phyloP scores from a whole-genome alignment of 1,284 basidiomycete genomes.

The Leccinum pseudoinsigne region DNA sequence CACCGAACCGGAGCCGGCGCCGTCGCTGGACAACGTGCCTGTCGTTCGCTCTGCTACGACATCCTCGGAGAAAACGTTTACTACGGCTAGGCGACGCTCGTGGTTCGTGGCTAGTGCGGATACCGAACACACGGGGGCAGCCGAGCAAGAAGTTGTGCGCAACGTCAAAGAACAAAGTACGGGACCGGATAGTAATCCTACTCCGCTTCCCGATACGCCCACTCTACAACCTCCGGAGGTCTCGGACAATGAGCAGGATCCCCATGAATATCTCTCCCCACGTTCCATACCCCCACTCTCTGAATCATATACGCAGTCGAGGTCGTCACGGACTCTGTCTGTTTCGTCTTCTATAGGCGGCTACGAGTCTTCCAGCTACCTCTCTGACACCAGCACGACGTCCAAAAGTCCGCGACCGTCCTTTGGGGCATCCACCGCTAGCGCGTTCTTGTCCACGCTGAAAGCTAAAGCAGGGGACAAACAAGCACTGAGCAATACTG shows the following conservation, averaged over 20 bases:
- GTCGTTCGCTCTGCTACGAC: conserved; percentile 16
- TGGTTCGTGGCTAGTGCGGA: conserved; percentile 37
- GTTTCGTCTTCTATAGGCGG: conserved; percentile 32
- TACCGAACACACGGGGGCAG: conserved; percentile 31
- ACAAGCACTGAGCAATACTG: conserved; percentile 76
- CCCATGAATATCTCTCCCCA: conserved; percentile 18
- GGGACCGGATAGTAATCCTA: conserved; percentile 18
- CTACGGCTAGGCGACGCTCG: conserved; percentile 36
- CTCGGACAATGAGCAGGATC: conserved; percentile 23
- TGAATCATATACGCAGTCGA: conserved; percentile 18
- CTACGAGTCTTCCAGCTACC: conserved; percentile 26
- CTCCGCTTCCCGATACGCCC: conserved; percentile 29
- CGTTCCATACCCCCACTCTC: conserved; percentile 25
- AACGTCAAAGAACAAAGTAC: conserved; percentile 13
- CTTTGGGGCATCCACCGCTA: conserved; percentile 37
- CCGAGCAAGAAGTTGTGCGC: conserved; percentile 17
- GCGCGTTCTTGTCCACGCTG: conserved; percentile 68
- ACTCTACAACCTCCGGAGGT: conserved; percentile 16
- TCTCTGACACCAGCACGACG: conserved; percentile 31
- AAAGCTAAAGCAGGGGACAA: conserved; percentile 80
- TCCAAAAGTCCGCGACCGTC: conserved; percentile 33
- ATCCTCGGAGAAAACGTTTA: conserved; percentile 16
- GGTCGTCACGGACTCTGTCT: conserved; percentile 30
- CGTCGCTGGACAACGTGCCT: conserved; percentile 16
- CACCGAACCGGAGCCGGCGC: conserved; percentile 29